Evolutionary conservation across 192 early-diverging fungal genomes (phyloP).

Genomic region (Coemansia sp.): DNA sequence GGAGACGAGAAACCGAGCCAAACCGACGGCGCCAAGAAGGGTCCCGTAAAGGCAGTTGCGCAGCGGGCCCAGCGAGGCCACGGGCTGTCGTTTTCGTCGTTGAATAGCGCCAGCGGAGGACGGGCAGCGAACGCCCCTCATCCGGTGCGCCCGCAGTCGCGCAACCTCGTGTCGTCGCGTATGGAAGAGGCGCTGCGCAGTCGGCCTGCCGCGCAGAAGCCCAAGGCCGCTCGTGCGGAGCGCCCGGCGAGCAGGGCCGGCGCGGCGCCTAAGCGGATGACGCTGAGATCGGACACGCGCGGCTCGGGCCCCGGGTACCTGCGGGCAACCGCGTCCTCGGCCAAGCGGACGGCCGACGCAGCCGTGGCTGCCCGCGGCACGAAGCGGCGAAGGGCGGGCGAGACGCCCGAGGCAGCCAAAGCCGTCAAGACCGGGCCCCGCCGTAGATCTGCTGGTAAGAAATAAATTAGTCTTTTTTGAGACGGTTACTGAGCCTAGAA

Average conservation of each 20-base stretch:
- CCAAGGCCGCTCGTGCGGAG: slow-evolving; percentile 10
- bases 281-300: slow-evolving; percentile 29
- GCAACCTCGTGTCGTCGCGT: slow-evolving; percentile 34
- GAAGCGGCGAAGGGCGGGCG: slow-evolving; percentile 41
- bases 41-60: slow-evolving; percentile 1
- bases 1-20: slow-evolving; percentile 14
- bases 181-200: slow-evolving; percentile 47
- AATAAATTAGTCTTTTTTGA: slow-evolving; percentile 6
- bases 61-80: slow-evolving; percentile 17
- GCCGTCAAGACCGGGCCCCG: slow-evolving; percentile 18
- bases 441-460: slow-evolving; percentile 22
- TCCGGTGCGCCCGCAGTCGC: slow-evolving; percentile 28
- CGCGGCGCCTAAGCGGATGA: slow-evolving; percentile 27
- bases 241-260: slow-evolving; percentile 12
- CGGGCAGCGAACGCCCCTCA: slow-evolving; percentile 14
- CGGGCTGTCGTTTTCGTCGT: slow-evolving; percentile 45
- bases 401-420: slow-evolving; percentile 16
- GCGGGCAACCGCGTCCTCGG: slow-evolving; percentile 41
- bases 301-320: slow-evolving; percentile 33
- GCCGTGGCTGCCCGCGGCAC: slow-evolving; percentile 16
- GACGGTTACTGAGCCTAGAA: slow-evolving; percentile 15
- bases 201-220: not conserved
- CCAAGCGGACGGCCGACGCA: slow-evolving; percentile 26
- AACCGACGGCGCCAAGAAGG: not conserved
- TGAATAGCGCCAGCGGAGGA: slow-evolving; percentile 10